Percentiles rank a stretch among this genome's conserved stretches.
Evolutionary conservation across 805 yeast genomes (phyloP).

Genomic region (Torulaspora franciscae): DNA sequence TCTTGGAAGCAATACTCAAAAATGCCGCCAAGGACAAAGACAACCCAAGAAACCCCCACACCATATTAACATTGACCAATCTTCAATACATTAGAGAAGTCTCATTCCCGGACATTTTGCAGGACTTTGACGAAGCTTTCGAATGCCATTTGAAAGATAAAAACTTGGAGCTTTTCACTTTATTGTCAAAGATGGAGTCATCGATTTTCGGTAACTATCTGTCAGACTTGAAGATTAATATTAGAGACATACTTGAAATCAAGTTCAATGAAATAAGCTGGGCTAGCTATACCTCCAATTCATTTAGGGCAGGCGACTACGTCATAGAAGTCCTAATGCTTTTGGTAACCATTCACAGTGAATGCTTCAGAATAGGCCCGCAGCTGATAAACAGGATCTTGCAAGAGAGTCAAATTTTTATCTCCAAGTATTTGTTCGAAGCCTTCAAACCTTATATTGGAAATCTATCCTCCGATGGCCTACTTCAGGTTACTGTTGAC

Average conservation of each 20-base stretch:
- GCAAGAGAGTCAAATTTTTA: slow-evolving; percentile 40
- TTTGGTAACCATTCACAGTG: slow-evolving; percentile 49
- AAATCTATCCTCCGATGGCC: slow-evolving; percentile 43
- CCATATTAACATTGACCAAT: slow-evolving; percentile 51
- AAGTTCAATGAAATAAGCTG: slow-evolving; percentile 40
- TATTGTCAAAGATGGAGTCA: slow-evolving; percentile 46
- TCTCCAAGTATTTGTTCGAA: slow-evolving; percentile 37
- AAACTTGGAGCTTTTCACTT: slow-evolving; percentile 42
- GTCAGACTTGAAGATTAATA: slow-evolving; percentile 42
- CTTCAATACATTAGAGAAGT: slow-evolving; percentile 43
- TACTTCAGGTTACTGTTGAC: slow-evolving; percentile 50
- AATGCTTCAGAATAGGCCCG: slow-evolving; percentile 46
- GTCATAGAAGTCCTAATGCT: slow-evolving; percentile 47
- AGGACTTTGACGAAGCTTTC: slow-evolving; percentile 48
- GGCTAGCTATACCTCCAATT: slow-evolving; percentile 36
- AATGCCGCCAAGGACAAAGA: slow-evolving; percentile 41
- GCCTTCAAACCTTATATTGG: slow-evolving; percentile 42
- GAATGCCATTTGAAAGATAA: slow-evolving; percentile 42
- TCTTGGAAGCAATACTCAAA: slow-evolving; percentile 41
- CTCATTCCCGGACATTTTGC: slow-evolving; percentile 47
- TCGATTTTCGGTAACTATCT: slow-evolving; percentile 52
- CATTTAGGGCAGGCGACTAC: slow-evolving; percentile 43
- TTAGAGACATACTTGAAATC: slow-evolving; percentile 42
- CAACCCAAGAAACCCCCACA: slow-evolving; percentile 40
- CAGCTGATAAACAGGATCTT: slow-evolving; percentile 43